Evolutionary conservation across 2,329 filamentous ascomycete genomes (phyloP).

Genomic region (Fusarium sublunatum): DNA sequence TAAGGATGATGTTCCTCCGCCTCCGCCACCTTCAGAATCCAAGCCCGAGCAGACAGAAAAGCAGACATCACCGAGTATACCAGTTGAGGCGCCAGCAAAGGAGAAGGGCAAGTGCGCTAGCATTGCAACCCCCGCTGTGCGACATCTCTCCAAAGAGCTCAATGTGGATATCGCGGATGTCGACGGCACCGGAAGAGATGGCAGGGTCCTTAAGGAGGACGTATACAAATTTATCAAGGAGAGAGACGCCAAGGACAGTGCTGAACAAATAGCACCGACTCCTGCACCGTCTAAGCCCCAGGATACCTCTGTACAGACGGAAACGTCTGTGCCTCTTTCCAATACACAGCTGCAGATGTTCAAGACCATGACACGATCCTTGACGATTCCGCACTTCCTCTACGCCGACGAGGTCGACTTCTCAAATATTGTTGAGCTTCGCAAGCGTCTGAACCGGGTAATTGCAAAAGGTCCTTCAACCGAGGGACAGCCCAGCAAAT

Average conservation of each 20-base stretch:
- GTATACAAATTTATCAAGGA: constrained; percentile 76
- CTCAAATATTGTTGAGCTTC: constrained; percentile 76
- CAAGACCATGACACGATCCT: constrained; percentile 93
- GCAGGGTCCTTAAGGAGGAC: constrained; percentile 92
- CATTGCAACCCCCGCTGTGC: constrained; percentile 90
- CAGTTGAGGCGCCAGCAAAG: constrained; percentile 41
- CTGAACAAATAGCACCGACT: constrained; percentile 38
- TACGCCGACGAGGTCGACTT: constrained; percentile 93
- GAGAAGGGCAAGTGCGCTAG: constrained; percentile 73
- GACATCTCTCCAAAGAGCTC: constrained; percentile 85
- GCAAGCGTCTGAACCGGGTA: constrained; percentile 78
- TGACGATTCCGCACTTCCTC: constrained; percentile 93
- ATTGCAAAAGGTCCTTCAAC: constrained; percentile 59
- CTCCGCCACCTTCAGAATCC: constrained; percentile 33
- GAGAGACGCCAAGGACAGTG: constrained; percentile 55
- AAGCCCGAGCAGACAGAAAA: constrained; percentile 26
- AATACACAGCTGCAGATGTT: constrained; percentile 93
- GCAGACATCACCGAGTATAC: constrained; percentile 6
- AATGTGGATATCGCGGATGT: constrained; percentile 82
- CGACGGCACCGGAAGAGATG: constrained; percentile 87
- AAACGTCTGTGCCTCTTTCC: constrained; percentile 77
- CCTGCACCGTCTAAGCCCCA: constrained; percentile 33
- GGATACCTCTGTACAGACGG: constrained; percentile 65
- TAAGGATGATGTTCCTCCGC: constrained; percentile 45
- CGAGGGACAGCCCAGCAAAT: constrained; percentile 66